phyloP scores from a whole-genome alignment of 768 basidiomycete genomes.

The Grammothele lineata region DNA sequence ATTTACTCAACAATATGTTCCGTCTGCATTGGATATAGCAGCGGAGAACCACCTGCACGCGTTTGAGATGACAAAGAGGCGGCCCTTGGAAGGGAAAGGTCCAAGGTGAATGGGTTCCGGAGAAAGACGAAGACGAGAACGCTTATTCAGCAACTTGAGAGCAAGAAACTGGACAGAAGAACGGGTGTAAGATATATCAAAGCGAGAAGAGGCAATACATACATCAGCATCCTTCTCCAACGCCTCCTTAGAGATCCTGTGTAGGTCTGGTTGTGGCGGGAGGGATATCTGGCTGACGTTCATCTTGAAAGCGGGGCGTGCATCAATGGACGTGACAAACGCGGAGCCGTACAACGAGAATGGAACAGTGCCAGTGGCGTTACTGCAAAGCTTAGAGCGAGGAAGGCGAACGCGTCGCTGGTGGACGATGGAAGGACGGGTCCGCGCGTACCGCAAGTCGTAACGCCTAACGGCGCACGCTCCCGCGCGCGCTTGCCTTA shows the following conservation, averaged over 20 bases:
- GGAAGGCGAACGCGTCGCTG: no score
- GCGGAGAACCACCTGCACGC: constrained; percentile 70
- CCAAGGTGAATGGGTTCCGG: constrained; percentile 41
- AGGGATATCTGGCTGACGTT: constrained; percentile 23
- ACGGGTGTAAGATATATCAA: background rate
- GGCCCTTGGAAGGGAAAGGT: constrained; percentile 39
- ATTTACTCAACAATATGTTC: constrained; percentile 33
- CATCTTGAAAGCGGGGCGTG: no score
- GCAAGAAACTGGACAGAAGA: constrained; percentile 21
- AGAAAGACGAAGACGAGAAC: constrained; percentile 61
- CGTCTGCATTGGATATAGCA: constrained; percentile 34
- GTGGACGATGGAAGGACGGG: no score
- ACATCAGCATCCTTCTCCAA: constrained; percentile 28
- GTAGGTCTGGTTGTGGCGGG: constrained; percentile 13
- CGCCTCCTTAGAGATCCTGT: constrained; percentile 19
- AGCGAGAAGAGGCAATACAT: constrained; percentile 1
- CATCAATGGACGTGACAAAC: no score
- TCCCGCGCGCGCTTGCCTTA: no score
- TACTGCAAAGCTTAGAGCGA: no score
- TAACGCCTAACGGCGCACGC: no score
- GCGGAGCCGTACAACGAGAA: no score
- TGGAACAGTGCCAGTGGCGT: no score
- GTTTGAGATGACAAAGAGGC: constrained; percentile 57
- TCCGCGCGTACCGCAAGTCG: no score
- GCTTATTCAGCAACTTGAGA: constrained; percentile 46